Base-by-base conservation (phyloP, 192 early-diverging fungal species). In the Entomortierella lignicola region DNA sequence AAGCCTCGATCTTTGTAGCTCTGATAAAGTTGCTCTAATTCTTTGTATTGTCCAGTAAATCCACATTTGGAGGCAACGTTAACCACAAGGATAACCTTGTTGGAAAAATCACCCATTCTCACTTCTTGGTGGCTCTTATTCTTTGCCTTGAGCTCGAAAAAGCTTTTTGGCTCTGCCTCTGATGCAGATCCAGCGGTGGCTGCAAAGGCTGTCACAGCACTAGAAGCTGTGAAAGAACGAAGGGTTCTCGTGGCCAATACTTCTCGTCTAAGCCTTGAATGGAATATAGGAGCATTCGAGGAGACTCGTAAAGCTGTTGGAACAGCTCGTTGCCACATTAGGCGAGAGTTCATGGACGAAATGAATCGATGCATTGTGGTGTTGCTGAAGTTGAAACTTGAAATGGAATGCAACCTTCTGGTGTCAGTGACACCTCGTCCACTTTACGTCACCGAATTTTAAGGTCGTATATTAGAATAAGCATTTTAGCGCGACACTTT, bases 21-120 rank as follows among this genome's bases (percentile, higher is more conserved):
- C 39, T 92, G 63, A 80, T 93, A 86, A 43, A 95, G 77, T 47
- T 86, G 57, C 74, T 94, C 87, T 18, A 95, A 83, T 6, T 85
- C 91, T 20, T 70, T 65, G 80, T 94, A 94, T 72, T 96, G 94
- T 2, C 82, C 71, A 20, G 94, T 94, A 68, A 93, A 94, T 6
- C 95, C 95, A 84, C 96, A 98, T 79, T 94, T 88, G 64, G 92
- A 94, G 18, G 95, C 96, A 10, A 94, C 91, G 75, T 98, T 98
- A 69, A 96, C 93, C 27, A 96, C 81, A 25, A 98, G 83, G n/a
- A 94, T 88, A 18, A 91, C 91, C 77, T 94, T 93, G 85, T 87
- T 88, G 61, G 87, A 53, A 27, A 88, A 87, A 64, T 89, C 77
- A 3, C 63, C 60, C 59, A 92, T 86, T 30, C 68, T 43, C 59